Base-by-base conservation (phyloP, 1,139 yeast species). In the Diutina catenulata region DNA sequence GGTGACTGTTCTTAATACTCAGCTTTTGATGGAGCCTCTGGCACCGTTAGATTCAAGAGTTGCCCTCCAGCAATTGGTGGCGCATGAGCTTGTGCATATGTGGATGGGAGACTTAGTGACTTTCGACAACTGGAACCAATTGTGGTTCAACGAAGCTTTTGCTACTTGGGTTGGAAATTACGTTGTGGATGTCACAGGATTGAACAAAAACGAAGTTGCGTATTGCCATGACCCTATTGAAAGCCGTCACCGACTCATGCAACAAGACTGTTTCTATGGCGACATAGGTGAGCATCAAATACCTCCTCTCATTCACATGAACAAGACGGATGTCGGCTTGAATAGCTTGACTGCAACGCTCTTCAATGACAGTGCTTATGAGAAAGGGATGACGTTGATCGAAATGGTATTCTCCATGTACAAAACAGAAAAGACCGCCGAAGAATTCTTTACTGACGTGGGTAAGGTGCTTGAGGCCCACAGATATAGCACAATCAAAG, bases 111-210 rank as follows among this genome's bases (percentile, higher is more conserved):
- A 80, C 46, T 60, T 64, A 47, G 67, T 80, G 1, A 63, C 82
- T 0, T 79, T 80, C 48, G 80, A 76, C 40, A 70, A 72, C 24
- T 80, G 86, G 80, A 68, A 66, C 39, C 64, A 70, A 47, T 58
- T 80, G 32, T 80, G 91, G 88, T 60, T 81, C 43, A 79, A 80
- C 47, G 93, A 81, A 56, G 60, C 83, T 2, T 76, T 80, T 57
- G 88, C 91, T 0, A 79, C 88, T 0, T 76, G 76, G 69, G 62
- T 74, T 39, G 80, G 81, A 1, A 65, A 70, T 46, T 60, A 62
- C 41, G 52, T 70, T 2, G 52, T 74, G 10, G 43, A 45, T 7
- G 38, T 46, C 9, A 55, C 59, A 6, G 52, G 13, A 3, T 21
- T 31, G 19, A 31, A 31, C 22, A n/a, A n/a, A 4, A 59, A 59